Conservation (phyloP, 192 early-diverging fungal species). For the Podila epicladia region DNA sequence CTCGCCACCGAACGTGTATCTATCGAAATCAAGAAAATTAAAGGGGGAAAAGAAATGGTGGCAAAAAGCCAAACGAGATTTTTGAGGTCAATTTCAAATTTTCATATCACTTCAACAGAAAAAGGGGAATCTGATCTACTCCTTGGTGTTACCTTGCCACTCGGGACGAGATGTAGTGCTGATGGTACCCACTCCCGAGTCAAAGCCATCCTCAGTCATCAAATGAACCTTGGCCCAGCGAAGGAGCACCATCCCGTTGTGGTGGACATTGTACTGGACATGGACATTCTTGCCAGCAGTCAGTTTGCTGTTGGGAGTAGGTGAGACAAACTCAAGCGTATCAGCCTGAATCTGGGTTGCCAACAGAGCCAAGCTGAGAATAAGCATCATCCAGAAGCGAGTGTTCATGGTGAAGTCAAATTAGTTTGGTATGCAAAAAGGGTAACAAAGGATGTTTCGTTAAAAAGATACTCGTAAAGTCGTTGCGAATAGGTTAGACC, state of each 20-base stretch:
- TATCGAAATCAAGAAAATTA: not conserved
- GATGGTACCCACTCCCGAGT: constrained; percentile 28
- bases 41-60: not conserved
- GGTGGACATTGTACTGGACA: constrained; percentile 31
- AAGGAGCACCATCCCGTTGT: constrained; percentile 29
- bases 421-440: too few species aligned
- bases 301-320: constrained; percentile 14
- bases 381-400: too few species aligned
- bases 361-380: constrained; percentile 4
- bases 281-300: constrained; percentile 4
- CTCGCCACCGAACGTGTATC: constrained; percentile 2
- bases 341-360: constrained; percentile 11
- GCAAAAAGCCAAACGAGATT: constrained; percentile 4
- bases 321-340: constrained; percentile 21
- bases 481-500: not conserved
- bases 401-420: too few species aligned
- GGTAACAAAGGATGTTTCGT: not conserved
- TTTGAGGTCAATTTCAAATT: too few species aligned
- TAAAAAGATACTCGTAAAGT: too few species aligned
- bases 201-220: constrained; percentile 32
- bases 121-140: too few species aligned
- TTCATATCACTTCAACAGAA: too few species aligned
- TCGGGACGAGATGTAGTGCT: constrained; percentile 1
- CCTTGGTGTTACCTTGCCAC: constrained; percentile 19
- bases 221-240: constrained; percentile 32